Percentiles rank a stretch among this genome's conserved stretches.
phyloP scores from a whole-genome alignment of 2,329 filamentous ascomycete species.

The Furcasterigmium sp. region DNA sequence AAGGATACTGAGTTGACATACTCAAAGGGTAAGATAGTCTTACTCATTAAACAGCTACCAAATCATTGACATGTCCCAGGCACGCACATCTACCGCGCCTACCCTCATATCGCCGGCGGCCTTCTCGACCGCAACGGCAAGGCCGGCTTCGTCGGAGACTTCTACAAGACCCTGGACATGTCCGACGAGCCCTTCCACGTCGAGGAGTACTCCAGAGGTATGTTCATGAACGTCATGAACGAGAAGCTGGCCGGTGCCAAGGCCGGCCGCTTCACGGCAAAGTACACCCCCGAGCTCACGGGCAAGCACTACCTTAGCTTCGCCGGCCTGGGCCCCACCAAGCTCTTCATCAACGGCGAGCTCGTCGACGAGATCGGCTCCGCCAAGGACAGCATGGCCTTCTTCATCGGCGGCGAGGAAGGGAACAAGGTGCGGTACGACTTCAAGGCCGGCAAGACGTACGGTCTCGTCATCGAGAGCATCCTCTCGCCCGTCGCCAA shows the following conservation, averaged over 20 bases:
- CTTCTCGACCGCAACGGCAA: slow-evolving; percentile 13
- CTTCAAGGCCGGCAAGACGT: slow-evolving; percentile 52
- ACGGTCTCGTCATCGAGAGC: slow-evolving; percentile 54
- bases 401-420: slow-evolving; percentile 59
- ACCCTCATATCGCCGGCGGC: background rate
- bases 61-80: background rate
- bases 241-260: background rate
- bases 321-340: slow-evolving; percentile 47
- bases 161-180: background rate
- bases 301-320: slow-evolving; percentile 22
- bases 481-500: background rate
- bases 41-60: background rate
- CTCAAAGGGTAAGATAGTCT: slow-evolving; percentile 10
- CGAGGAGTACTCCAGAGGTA: background rate
- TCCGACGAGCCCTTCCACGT: background rate
- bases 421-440: slow-evolving; percentile 54
- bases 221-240: slow-evolving; percentile 1
- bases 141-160: slow-evolving; percentile 18
- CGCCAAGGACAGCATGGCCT: slow-evolving; percentile 54
- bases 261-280: background rate
- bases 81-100: background rate
- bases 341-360: slow-evolving; percentile 55
- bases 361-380: slow-evolving; percentile 42
- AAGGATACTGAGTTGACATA: slow-evolving; percentile 20
- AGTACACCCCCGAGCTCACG: slow-evolving; percentile 8